Evolutionary conservation across 2,329 filamentous ascomycete genomes (phyloP).

Genomic region (Rhynchosporium secalis): DNA sequence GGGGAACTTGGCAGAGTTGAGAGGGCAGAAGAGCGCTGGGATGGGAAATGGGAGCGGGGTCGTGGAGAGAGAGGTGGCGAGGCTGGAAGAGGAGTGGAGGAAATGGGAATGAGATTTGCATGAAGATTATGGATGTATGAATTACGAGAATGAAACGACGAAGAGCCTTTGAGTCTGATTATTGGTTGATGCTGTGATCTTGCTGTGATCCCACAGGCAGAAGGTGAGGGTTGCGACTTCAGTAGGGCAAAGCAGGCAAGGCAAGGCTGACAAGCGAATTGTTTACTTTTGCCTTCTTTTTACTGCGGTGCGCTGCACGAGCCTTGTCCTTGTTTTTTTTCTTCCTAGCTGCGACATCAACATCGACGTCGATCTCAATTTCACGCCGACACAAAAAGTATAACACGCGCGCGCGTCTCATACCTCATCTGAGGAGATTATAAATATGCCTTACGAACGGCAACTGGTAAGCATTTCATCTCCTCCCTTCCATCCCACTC

Average conservation of each 20-base stretch:
- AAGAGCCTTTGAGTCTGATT: background rate
- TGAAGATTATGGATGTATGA: conserved; percentile 11
- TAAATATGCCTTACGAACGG: background rate
- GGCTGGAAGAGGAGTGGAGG: conserved; percentile 52
- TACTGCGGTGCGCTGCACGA: background rate
- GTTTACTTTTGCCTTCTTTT: background rate
- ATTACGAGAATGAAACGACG: conserved; percentile 15
- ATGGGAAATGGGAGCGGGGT: conserved; percentile 7
- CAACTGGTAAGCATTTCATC: background rate
- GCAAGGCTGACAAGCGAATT: conserved; percentile 1
- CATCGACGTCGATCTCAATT: background rate
- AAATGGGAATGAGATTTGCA: conserved; percentile 46
- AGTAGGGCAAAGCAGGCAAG: background rate
- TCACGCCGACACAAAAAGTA: background rate
- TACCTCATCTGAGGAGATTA: background rate
- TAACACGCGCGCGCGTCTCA: background rate
- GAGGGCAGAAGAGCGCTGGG: conserved; percentile 14
- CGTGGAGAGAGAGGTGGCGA: conserved; percentile 45
- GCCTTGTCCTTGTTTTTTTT: background rate
- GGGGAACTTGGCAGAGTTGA: conserved; percentile 29
- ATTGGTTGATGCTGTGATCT: background rate
- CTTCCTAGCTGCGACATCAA: background rate
- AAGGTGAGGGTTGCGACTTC: background rate
- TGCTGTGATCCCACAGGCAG: no score
- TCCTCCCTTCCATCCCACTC: background rate